Base-by-base conservation (phyloP, 225 moss, liverwort and hornwort genomes). In the Pleurozium schreberi region DNA sequence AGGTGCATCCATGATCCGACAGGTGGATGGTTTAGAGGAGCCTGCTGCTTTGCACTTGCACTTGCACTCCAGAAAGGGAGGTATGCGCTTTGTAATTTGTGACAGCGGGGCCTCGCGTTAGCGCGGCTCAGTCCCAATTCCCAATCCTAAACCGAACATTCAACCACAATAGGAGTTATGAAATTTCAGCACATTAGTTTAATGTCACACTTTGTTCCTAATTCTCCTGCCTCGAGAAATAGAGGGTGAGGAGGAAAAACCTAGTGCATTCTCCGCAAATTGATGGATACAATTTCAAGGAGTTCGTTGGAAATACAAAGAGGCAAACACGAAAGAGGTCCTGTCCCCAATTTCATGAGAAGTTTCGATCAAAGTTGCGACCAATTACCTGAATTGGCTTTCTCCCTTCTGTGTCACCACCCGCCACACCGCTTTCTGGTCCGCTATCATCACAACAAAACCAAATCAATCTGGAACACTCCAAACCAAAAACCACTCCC, bases 41-140 rank as follows among this genome's bases (percentile, higher is more conserved):
- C 7, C 4, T 67, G 21, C 7, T 67, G 4, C n/a, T 67, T n/a
- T n/a, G n/a, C n/a, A 68, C 12, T 68, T 40, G 4, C n/a, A n/a
- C n/a, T n/a, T n/a, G 13, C 4, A 2, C 30, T 30, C 14, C 11
- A 30, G 30, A 30, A 64, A 55, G 90, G 92, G 91, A 91, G 92
- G 94, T 87, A 93, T 91, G 93, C 89, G 89, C 87, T 91, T 96
- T 89, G 89, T 93, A 93, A 95, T 93, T 90, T 94, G 92, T 93
- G 93, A 55, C 83, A 93, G 93, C 53, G 53, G 92, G 11, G 11
- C 11, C 38, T n/a, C n/a, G n/a, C n/a, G n/a, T n/a, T n/a, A n/a
- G n/a, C n/a, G n/a, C n/a, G n/a, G n/a, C n/a, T n/a, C 34, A 18
- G 36, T 36, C 3, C 7, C n/a, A 66, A 63, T 63, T 31, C 2